These are phyloP conservation scores for Penicillium chermesinum DNA, from an alignment of 495 filamentous ascomycete genomes.

Conservation along the genomic window DNA sequence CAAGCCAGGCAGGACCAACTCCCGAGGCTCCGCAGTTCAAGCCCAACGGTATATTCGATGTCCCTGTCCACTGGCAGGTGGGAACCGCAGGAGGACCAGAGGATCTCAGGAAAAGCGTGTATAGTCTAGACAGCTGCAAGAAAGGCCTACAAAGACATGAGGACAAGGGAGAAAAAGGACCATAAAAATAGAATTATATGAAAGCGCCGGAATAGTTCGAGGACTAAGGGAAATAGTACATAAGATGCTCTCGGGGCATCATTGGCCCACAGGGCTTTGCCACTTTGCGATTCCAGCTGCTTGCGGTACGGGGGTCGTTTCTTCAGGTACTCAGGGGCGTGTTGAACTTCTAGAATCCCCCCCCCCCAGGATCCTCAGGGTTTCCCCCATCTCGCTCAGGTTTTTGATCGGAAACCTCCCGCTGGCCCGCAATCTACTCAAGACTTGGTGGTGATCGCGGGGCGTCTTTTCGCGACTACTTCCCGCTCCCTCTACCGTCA, in stretches of 20 bases:
- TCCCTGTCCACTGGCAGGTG: no score
- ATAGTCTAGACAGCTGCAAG: no score
- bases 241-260: background rate
- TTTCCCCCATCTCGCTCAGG: conserved; percentile 1
- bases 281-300: conserved; percentile 19
- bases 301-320: background rate
- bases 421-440: background rate
- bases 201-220: background rate
- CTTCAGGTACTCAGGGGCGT: background rate
- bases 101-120: no score
- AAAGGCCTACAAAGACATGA: background rate
- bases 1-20: background rate
- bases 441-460: background rate
- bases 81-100: no score
- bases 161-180: background rate
- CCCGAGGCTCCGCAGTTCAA: background rate
- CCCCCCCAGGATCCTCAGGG: background rate
- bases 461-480: background rate
- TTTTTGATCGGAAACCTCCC: background rate
- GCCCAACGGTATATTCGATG: background rate
- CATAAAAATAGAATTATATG: background rate
- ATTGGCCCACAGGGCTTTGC: conserved; percentile 10
- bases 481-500: background rate
- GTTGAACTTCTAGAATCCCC: background rate
- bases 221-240: background rate